phyloP scores from a whole-genome alignment of 768 basidiomycete species.

The Lepiota brunneoincarnata region DNA sequence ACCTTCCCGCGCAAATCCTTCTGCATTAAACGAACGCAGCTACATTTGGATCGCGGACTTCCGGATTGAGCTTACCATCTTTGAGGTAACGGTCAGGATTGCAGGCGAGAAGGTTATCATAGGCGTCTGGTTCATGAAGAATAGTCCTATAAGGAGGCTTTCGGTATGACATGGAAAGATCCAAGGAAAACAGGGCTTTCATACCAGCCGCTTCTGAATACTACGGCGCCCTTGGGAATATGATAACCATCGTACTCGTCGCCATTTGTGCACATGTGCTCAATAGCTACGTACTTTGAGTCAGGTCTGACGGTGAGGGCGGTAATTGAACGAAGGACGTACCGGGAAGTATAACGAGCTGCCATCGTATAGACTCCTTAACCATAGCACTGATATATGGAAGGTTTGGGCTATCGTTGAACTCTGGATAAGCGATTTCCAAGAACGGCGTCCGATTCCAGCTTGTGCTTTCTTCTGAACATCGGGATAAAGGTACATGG shows the following conservation, averaged over 20 bases:
- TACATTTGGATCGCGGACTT: slow-evolving; percentile 1
- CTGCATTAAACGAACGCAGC: slow-evolving; percentile 7
- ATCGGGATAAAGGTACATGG: slow-evolving; percentile 10
- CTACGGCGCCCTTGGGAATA: slow-evolving; percentile 27
- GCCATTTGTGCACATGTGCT: slow-evolving; percentile 24
- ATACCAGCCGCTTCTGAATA: slow-evolving; percentile 29
- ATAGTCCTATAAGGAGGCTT: slow-evolving; percentile 1
- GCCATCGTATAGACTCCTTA: slow-evolving; percentile 26
- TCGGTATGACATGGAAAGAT: not conserved
- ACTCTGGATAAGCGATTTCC: slow-evolving; percentile 33
- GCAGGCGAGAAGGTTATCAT: slow-evolving; percentile 1
- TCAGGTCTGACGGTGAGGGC: no score
- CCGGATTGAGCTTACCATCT: slow-evolving; percentile 9
- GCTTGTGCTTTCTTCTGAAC: slow-evolving; percentile 13
- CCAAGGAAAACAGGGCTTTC: not conserved
- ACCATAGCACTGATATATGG: slow-evolving; percentile 35
- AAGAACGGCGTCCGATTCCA: slow-evolving; percentile 21
- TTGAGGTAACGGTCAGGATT: slow-evolving; percentile 12
- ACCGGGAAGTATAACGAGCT: slow-evolving; percentile 19
- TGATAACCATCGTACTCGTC: slow-evolving; percentile 28
- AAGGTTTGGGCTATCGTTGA: slow-evolving; percentile 26
- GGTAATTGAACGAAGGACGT: not conserved
- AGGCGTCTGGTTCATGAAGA: slow-evolving; percentile 11
- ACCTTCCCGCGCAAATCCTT: slow-evolving; percentile 5
- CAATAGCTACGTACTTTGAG: slow-evolving; percentile 13